Base-by-base conservation (phyloP, 441 rosid genomes). In the Aquilaria agallochum region DNA sequence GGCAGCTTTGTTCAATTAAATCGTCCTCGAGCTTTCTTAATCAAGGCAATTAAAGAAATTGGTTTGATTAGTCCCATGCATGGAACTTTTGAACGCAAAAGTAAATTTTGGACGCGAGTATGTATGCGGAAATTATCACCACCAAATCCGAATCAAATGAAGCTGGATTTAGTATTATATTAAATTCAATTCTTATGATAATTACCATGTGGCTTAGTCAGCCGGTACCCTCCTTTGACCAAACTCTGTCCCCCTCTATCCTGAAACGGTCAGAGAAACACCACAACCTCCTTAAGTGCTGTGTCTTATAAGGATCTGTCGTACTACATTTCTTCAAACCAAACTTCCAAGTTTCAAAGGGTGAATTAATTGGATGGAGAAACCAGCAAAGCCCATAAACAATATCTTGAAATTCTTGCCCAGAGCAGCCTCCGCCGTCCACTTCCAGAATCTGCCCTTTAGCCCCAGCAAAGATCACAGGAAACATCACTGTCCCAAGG, bases 401-500 rank as follows among this genome's bases (percentile, higher is more conserved):
- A 89, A 68, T 62, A 58, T 92, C 71, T 55, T 90, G 65, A 88
- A 78, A 68, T 71, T 78, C 49, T 75, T 92, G 13, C 88, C 95
- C 1, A 87, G 74, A 76, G 85, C 86, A 0, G 81, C 85, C 60
- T 74, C 87, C 11, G 77, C 81, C 2, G 73, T 83, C 56, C 59
- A 69, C 14, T 89, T 90, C 65, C 81, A 78, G 15, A 77, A 72
- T 60, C 86, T 73, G 2, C 83, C 88, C 2, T 86, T 82, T 69
- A 86, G 96, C 65, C 98, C 96, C 0, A 73, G 78, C 9, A 71
- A 85, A 62, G 90, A 85, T 49, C 78, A 68, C 59, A 78, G 83
- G 55, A 72, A 13, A 69, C 62, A 53, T 53, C 80, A 73, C 50
- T 73, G 51, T 46, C 64, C 48, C 9, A 81, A 65, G 54, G 78